Evolutionary conservation across 768 basidiomycete species (phyloP).

Genomic region (Pisolithus sp.): DNA sequence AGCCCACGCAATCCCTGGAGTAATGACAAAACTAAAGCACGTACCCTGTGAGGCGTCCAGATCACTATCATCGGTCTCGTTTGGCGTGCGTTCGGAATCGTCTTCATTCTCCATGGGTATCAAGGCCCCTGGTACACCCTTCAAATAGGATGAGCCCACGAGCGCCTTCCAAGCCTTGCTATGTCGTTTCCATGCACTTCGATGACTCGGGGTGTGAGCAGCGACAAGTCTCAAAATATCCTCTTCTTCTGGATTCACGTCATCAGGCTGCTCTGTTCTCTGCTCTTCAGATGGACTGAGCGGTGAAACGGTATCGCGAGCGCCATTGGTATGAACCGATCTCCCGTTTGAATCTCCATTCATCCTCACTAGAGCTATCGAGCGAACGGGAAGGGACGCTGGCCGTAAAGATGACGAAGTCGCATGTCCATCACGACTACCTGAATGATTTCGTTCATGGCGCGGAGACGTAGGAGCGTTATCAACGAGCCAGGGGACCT

Average conservation of each 20-base stretch:
- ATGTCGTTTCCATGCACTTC: slow-evolving; percentile 60
- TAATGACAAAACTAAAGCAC: slow-evolving; percentile 2
- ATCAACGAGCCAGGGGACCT: slow-evolving; percentile 32
- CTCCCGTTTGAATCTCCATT: neutral
- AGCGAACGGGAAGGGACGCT: slow-evolving; percentile 61
- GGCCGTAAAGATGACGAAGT: slow-evolving; percentile 58
- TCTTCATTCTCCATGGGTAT: slow-evolving; percentile 34
- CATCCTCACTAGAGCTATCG: slow-evolving; percentile 38
- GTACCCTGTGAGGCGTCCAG: slow-evolving; percentile 23
- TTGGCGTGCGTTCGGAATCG: slow-evolving; percentile 7
- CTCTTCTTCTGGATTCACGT: slow-evolving; percentile 38
- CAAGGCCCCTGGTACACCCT: slow-evolving; percentile 22
- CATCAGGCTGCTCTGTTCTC: slow-evolving; percentile 17
- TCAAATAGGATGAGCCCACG: slow-evolving; percentile 30
- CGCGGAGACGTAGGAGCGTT: slow-evolving; percentile 16
- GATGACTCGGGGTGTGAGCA: slow-evolving; percentile 63
- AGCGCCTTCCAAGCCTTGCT: slow-evolving; percentile 62
- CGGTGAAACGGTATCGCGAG: neutral
- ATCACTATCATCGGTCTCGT: slow-evolving; percentile 18
- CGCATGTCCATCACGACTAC: slow-evolving; percentile 38
- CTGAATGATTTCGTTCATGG: slow-evolving; percentile 23
- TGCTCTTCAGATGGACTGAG: neutral
- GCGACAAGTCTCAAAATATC: slow-evolving; percentile 60
- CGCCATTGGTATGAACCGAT: neutral
- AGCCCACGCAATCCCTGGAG: neutral